These are phyloP conservation scores for Apiotrichum porosum DNA, from an alignment of 1,284 basidiomycete genomes.

Conservation along the genomic window DNA sequence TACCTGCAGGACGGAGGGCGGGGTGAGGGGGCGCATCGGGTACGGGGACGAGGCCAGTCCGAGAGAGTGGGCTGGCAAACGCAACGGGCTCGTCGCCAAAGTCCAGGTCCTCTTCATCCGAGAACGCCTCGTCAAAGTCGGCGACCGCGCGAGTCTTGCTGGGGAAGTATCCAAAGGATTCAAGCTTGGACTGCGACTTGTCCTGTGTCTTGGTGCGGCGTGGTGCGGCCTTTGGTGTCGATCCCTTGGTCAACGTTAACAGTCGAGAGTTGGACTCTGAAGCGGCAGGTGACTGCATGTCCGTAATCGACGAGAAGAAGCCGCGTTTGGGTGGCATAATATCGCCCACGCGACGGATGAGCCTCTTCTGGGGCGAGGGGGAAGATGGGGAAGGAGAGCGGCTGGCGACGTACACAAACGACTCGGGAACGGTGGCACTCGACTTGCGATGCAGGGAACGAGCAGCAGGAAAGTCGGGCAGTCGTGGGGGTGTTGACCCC, in stretches of 20 bases:
- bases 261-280: too few species aligned
- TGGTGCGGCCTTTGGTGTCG: constrained; percentile 1
- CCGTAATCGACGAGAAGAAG: background rate
- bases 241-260: too few species aligned
- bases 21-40: constrained; percentile 40
- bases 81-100: constrained; percentile 11
- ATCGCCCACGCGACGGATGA: constrained; percentile 3
- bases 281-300: too few species aligned
- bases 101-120: constrained; percentile 34
- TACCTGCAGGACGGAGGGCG: constrained; percentile 27
- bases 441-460: background rate
- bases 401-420: background rate
- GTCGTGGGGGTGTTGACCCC: background rate
- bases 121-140: constrained; percentile 28
- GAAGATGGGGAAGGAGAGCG: background rate
- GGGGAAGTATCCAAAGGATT: constrained; percentile 32
- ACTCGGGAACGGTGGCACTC: background rate
- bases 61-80: background rate
- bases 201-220: background rate
- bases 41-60: constrained; percentile 12
- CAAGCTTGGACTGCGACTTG: constrained; percentile 28
- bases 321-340: background rate
- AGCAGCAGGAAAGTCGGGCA: background rate
- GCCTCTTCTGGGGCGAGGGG: background rate
- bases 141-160: background rate